Percentiles rank a stretch among this genome's conserved stretches.
phyloP scores from a whole-genome alignment of 176 grass and related monocot species.

The Oryza glaberrima region DNA sequence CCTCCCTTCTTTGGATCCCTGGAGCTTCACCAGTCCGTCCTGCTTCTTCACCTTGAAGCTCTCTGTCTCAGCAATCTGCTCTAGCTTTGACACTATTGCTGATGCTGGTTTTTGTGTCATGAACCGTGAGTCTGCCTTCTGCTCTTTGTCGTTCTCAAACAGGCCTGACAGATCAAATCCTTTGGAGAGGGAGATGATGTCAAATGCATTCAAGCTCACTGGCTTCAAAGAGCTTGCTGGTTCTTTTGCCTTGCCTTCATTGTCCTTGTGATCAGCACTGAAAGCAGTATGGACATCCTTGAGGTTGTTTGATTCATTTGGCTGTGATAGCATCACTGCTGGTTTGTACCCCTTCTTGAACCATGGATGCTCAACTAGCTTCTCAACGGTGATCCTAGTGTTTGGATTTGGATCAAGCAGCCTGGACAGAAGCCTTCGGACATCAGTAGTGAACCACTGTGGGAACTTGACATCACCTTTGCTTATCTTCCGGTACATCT shows the following conservation, averaged over 20 bases:
- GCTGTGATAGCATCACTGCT: slow-evolving; percentile 39
- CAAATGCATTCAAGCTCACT: slow-evolving; percentile 80
- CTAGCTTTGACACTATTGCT: slow-evolving; percentile 82
- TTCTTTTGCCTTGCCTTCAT: slow-evolving; percentile 23
- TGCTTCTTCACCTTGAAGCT: slow-evolving; percentile 81
- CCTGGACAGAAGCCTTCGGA: slow-evolving; percentile 57
- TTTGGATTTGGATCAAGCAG: slow-evolving; percentile 77
- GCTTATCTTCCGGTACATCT: slow-evolving; percentile 92
- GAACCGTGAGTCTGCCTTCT: slow-evolving; percentile 60
- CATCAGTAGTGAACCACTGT: slow-evolving; percentile 65
- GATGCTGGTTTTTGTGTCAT: slow-evolving; percentile 77
- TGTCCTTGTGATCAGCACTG: slow-evolving; percentile 31
- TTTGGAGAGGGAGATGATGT: slow-evolving; percentile 83
- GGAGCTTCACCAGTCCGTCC: slow-evolving; percentile 72
- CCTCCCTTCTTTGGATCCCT: slow-evolving; percentile 76
- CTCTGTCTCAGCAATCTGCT: slow-evolving; percentile 80
- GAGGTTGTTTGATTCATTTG: slow-evolving; percentile 46
- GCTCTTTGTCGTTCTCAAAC: slow-evolving; percentile 65
- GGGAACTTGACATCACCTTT: slow-evolving; percentile 73
- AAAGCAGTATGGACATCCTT: slow-evolving; percentile 73
- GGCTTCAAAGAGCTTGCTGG: slow-evolving; percentile 62
- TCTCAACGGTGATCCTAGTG: slow-evolving; percentile 69
- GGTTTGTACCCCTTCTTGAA: slow-evolving; percentile 84
- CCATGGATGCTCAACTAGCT: slow-evolving; percentile 70
- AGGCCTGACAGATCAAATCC: slow-evolving; percentile 88